These are phyloP conservation scores for Brassica rapa DNA, from an alignment of 345 rosid genomes.

Conservation along the genomic window DNA sequence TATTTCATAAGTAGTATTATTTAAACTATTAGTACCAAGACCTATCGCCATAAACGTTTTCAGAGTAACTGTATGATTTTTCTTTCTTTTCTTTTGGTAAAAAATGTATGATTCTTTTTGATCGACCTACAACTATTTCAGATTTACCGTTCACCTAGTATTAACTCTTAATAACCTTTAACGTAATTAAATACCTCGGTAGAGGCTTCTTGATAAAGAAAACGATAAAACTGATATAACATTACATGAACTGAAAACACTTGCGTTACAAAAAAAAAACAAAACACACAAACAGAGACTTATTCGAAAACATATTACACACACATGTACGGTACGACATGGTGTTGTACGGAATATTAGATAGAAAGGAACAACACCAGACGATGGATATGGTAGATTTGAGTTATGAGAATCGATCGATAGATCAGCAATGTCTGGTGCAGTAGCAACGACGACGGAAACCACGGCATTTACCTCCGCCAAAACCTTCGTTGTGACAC, in stretches of 20 bases:
- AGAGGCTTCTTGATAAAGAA: not conserved
- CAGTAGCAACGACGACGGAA: constrained; percentile 58
- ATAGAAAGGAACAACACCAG: not conserved
- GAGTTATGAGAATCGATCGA: not conserved
- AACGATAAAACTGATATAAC: constrained; percentile 16
- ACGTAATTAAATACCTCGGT: not conserved
- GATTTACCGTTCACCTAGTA: not conserved
- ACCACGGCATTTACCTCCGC: constrained; percentile 49
- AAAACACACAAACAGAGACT: constrained; percentile 6
- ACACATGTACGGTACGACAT: constrained; percentile 23
- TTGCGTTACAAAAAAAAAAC: not conserved
- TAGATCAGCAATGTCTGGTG: constrained; percentile 45
- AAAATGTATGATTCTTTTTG: not conserved
- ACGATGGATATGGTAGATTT: not conserved
- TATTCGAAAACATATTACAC: constrained; percentile 31
- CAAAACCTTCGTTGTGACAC: constrained; percentile 53
- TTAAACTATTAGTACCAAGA: not conserved
- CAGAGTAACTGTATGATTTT: not conserved
- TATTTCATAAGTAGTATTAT: not conserved
- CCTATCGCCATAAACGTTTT: not conserved
- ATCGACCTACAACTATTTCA: not conserved
- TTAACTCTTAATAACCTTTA: not conserved
- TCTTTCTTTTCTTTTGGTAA: too few relatives aligned
- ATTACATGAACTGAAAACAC: constrained; percentile 20
- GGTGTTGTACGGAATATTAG: constrained; percentile 17